Conservation (phyloP, 2,329 filamentous ascomycete species). For the Ophiostoma pallidulum region DNA sequence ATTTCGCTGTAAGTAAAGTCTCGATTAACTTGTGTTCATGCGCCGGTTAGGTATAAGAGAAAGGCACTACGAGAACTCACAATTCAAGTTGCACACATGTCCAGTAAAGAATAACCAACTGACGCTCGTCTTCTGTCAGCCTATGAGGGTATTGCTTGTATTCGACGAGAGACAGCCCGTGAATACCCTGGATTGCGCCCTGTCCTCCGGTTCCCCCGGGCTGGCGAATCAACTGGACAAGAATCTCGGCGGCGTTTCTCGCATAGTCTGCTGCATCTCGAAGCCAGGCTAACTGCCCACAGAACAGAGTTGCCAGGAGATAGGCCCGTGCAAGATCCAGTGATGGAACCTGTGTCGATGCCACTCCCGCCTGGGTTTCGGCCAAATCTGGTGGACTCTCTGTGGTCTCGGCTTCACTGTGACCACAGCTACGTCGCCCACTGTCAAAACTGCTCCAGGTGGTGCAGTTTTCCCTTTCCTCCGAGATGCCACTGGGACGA, state of each 20-base stretch:
- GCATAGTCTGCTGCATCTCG: conserved; percentile 11
- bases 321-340: conserved; percentile 14
- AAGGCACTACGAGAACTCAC: conserved; percentile 10
- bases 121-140: conserved; percentile 7
- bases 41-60: background rate
- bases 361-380: background rate
- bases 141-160: background rate
- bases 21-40: background rate
- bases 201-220: background rate
- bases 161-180: conserved; percentile 8
- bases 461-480: no score
- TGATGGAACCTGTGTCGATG: background rate
- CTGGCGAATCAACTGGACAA: conserved; percentile 7
- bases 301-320: conserved; percentile 14
- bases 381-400: background rate
- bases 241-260: conserved; percentile 2
- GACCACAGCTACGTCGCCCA: background rate
- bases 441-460: no score
- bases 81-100: conserved; percentile 14
- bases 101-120: conserved; percentile 15
- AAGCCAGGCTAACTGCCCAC: conserved; percentile 13
- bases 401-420: background rate
- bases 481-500: no score
- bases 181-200: background rate
- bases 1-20: conserved; percentile 9